Evolutionary conservation across 768 basidiomycete species (phyloP), one percentile per base, ranked within the genome.

Genomic region (Cubamyces lactineus): DNA sequence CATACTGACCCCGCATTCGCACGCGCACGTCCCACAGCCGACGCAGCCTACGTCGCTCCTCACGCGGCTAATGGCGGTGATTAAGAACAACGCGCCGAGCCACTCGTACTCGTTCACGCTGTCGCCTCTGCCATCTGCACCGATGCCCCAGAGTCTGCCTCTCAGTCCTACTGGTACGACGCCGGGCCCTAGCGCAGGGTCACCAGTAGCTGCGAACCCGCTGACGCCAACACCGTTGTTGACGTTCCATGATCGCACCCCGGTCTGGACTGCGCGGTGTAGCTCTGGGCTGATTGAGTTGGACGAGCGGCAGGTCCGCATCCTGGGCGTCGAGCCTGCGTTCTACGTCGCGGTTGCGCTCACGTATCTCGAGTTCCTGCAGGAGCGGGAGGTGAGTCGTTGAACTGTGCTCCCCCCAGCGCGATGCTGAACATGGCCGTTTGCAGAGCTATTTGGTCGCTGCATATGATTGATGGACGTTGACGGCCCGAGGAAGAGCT

Each of bases 261-360:
- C 91, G 0, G 72, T 89, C 5, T 77, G 86, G 59, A 84, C 84
- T 0, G 78, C 87, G 17, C 74, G 80, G 2, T 83, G 85, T 0
- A 74, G 83, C 7, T 84, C 81, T 0, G 91, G 91, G 5, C 55
- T 85, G 38, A 74, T 93, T 41, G 88, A 89, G 70, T 73, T 93
- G 40, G 83, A 91, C 40, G 73, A 76, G 53, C 74, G 77, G 4
- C 82, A 88, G 61, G 84, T 85, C 54, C 72, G 76, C 17, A 72
- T 79, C 30, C 69, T 91, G 23, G 92, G 91, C 15, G 84, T 94
- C 28, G 88, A 91, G 50, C 82, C 82, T 26, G 86, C 86, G 55
- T 93, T 93, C 70, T 93, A 90, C 86, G 79, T 94, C 47, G 84
- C 89, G 0, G 77, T 90, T 42, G 86, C 86, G 0, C 71, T 92